These are phyloP conservation scores for Neoboletus magnificus DNA, from an alignment of 768 basidiomycete species.

Conservation along the genomic window DNA sequence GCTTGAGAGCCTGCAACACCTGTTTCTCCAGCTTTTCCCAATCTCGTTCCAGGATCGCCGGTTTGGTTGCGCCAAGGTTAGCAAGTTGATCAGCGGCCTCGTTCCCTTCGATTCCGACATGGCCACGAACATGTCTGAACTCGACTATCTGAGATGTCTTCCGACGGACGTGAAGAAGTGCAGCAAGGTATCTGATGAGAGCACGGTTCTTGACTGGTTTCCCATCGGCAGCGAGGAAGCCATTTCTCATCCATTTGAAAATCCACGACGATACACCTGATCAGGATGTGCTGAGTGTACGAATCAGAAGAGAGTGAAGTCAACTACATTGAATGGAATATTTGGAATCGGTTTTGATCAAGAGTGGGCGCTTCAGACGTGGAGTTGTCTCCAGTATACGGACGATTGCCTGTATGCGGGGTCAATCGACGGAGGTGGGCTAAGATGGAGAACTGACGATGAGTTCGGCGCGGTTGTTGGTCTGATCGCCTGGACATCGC, in stretches of 20 bases:
- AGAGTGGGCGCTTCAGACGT: slow-evolving; percentile 46
- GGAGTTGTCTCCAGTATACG: slow-evolving; percentile 77
- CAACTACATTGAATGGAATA: slow-evolving; percentile 74
- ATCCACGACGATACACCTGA: slow-evolving; percentile 71
- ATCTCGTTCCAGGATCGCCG: slow-evolving; percentile 48
- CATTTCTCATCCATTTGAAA: slow-evolving; percentile 56
- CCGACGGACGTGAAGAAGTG: slow-evolving; percentile 55
- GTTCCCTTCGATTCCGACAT: slow-evolving; percentile 76
- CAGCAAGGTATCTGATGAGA: slow-evolving; percentile 67
- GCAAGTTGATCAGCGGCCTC: slow-evolving; percentile 82
- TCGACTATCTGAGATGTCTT: slow-evolving; percentile 51
- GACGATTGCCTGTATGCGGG: slow-evolving; percentile 72
- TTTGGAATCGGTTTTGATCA: slow-evolving; percentile 83
- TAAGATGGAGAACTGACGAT: slow-evolving; percentile 50
- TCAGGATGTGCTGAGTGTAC: slow-evolving; percentile 3
- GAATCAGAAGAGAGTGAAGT: background rate
- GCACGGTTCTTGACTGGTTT: slow-evolving; percentile 67
- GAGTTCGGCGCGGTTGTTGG: slow-evolving; percentile 87
- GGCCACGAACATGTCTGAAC: slow-evolving; percentile 76
- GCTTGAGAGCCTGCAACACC: slow-evolving; percentile 10
- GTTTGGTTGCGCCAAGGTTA: slow-evolving; percentile 48
- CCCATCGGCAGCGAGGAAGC: slow-evolving; percentile 47
- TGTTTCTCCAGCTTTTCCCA: slow-evolving; percentile 43
- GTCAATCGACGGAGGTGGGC: background rate
- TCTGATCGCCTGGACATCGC: slow-evolving; percentile 77